Percentiles rank a stretch among this genome's conserved stretches.
These are phyloP conservation scores for Pseudogymnoascus sp. DNA, from an alignment of 2,329 filamentous ascomycete species.

Conservation along the genomic window DNA sequence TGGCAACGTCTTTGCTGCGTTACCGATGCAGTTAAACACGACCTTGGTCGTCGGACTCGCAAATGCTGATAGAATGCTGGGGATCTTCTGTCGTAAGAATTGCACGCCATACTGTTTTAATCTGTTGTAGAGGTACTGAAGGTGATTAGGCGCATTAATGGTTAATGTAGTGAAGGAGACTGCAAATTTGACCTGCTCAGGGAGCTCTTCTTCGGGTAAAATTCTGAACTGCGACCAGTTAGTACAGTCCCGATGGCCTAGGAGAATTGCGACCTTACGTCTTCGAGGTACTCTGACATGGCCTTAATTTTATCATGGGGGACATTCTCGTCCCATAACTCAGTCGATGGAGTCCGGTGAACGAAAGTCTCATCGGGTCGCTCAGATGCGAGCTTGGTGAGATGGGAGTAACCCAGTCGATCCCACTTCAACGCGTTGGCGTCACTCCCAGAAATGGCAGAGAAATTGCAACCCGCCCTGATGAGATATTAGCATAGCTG, in stretches of 20 bases:
- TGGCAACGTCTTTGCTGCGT: conserved; percentile 15
- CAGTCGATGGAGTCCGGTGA: conserved; percentile 34
- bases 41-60: conserved; percentile 10
- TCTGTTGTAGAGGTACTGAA: conserved; percentile 28
- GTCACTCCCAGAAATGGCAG: conserved; percentile 38
- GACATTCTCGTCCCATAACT: conserved; percentile 38
- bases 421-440: conserved; percentile 40
- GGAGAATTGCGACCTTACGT: conserved; percentile 27
- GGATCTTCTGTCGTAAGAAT: conserved; percentile 30
- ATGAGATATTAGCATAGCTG: not conserved
- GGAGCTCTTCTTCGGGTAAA: conserved; percentile 29
- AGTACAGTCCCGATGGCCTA: not conserved
- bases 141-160: conserved; percentile 36
- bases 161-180: conserved; percentile 35
- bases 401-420: conserved; percentile 34
- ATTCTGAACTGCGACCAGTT: conserved; percentile 27
- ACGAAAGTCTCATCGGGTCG: conserved; percentile 32
- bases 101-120: conserved; percentile 31
- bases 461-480: conserved; percentile 42
- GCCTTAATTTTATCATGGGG: conserved; percentile 36
- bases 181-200: conserved; percentile 32
- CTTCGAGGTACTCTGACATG: conserved; percentile 37
- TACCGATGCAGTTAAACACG: conserved; percentile 18
- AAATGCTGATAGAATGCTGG: conserved; percentile 27
- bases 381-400: conserved; percentile 32